Conservation (phyloP, 2,329 filamentous ascomycete species). For the Cordyceps cicadae region DNA sequence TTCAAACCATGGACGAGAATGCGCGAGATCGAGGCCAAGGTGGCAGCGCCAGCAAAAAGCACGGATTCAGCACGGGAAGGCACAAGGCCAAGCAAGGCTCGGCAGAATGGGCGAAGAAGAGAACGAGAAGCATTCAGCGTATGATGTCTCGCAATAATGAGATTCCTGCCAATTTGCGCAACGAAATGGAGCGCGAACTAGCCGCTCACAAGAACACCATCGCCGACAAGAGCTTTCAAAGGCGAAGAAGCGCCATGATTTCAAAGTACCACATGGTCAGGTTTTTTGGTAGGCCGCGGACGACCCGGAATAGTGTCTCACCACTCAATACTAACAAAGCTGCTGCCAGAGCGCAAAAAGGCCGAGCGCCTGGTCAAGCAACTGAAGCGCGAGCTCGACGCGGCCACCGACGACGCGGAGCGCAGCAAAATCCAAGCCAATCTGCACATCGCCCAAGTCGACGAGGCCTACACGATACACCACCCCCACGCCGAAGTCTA, state of each 20-base stretch:
- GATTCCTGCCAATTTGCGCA: conserved; percentile 58
- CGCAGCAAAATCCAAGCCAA: conserved; percentile 43
- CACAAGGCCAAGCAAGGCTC: conserved; percentile 37
- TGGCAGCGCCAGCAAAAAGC: conserved; percentile 27
- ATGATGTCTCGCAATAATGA: conserved; percentile 52
- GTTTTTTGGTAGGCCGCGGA: conserved; percentile 60
- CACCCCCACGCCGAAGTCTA: conserved; percentile 66
- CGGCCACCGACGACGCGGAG: conserved; percentile 43
- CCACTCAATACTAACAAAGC: background rate
- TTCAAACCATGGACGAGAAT: background rate
- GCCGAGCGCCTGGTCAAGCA: conserved; percentile 59
- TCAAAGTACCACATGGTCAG: conserved; percentile 74
- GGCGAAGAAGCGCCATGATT: conserved; percentile 61
- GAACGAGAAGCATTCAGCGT: conserved; percentile 60
- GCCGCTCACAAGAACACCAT: conserved; percentile 58
- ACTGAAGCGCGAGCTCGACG: conserved; percentile 48
- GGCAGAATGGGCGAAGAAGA: conserved; percentile 60
- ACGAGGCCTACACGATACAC: conserved; percentile 66
- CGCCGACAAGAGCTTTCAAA: conserved; percentile 48
- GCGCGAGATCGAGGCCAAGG: background rate
- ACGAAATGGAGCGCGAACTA: conserved; percentile 65
- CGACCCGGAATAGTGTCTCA: background rate
- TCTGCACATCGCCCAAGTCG: conserved; percentile 63
- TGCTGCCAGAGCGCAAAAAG: conserved; percentile 60
- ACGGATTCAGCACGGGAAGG: conserved; percentile 23